Percentiles rank a stretch among this genome's conserved stretches.
These are phyloP conservation scores for Yarrowia keelungensis DNA, from an alignment of 805 yeast genomes.

Conservation along the genomic window DNA sequence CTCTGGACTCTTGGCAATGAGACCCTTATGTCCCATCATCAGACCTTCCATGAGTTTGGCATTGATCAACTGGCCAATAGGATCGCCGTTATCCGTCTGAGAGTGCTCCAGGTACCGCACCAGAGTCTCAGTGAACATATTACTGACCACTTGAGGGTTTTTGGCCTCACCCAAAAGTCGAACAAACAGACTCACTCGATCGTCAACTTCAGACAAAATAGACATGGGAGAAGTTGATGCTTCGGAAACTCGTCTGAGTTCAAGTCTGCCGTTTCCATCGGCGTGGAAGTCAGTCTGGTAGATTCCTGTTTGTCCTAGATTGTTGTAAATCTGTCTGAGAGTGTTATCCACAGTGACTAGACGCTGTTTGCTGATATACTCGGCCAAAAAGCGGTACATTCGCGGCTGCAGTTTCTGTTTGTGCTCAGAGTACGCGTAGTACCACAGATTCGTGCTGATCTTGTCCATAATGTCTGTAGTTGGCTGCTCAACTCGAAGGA, in stretches of 20 bases:
- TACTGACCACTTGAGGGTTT: slow-evolving; percentile 18
- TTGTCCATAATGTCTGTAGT: slow-evolving; percentile 28
- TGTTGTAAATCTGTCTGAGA: slow-evolving; percentile 15
- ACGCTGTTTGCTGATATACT: slow-evolving; percentile 23
- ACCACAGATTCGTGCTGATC: slow-evolving; percentile 22
- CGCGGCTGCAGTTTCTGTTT: slow-evolving; percentile 23
- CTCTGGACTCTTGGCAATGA: slow-evolving; percentile 31
- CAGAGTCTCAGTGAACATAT: slow-evolving; percentile 26
- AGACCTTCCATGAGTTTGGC: slow-evolving; percentile 41
- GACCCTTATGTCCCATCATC: slow-evolving; percentile 42
- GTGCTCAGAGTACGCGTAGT: slow-evolving; percentile 22
- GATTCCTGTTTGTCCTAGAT: slow-evolving; percentile 15
- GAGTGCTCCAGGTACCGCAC: slow-evolving; percentile 7
- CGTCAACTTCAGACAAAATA: slow-evolving; percentile 16
- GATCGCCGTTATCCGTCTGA: background rate
- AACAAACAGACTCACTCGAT: slow-evolving; percentile 27
- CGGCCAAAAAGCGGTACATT: slow-evolving; percentile 28
- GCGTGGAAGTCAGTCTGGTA: slow-evolving; percentile 19
- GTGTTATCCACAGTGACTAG: slow-evolving; percentile 26
- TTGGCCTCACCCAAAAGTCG: slow-evolving; percentile 23
- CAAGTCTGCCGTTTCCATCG: slow-evolving; percentile 12
- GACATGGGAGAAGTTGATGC: slow-evolving; percentile 1
- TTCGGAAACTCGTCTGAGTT: background rate
- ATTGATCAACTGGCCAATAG: slow-evolving; percentile 12
- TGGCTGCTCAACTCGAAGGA: slow-evolving; percentile 23